Evolutionary conservation across 108 stramenopile species (phyloP).

Genomic region (Nitzschia palea): DNA sequence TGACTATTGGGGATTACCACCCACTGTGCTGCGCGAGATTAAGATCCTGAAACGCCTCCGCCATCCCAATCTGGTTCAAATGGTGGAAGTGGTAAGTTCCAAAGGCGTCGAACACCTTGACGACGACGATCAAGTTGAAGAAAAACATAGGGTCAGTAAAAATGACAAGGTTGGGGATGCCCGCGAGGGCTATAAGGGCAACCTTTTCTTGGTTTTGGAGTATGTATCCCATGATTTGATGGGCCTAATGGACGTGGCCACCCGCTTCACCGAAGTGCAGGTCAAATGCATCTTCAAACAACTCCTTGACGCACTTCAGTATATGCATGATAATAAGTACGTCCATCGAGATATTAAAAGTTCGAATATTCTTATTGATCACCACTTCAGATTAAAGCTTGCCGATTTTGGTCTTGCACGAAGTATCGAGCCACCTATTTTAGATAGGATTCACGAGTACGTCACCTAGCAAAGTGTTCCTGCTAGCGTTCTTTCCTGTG

Average conservation of each 20-base stretch:
- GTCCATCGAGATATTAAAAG: conserved; percentile 85
- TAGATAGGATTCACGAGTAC: conserved; percentile 58
- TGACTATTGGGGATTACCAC: conserved; percentile 71
- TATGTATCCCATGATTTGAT: conserved; percentile 85
- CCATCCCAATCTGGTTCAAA: conserved; percentile 72
- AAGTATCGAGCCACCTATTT: conserved; percentile 56
- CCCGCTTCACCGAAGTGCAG: conserved; percentile 69
- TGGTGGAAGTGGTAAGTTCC: conserved; percentile 84
- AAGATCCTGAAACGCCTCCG: conserved; percentile 77
- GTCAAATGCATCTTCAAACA: conserved; percentile 75
- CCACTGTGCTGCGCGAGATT: conserved; percentile 82
- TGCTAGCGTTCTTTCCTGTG: neutral
- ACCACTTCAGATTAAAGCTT: conserved; percentile 76
- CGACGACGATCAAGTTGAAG: conserved; percentile 32
- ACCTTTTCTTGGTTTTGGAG: conserved; percentile 79
- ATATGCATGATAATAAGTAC: conserved; percentile 77
- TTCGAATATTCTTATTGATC: conserved; percentile 90
- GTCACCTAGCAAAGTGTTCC: conserved; percentile 5
- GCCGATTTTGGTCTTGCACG: conserved; percentile 91
- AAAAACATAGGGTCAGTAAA: conserved; percentile 24
- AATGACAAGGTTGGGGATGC: conserved; percentile 44
- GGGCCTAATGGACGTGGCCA: conserved; percentile 78
- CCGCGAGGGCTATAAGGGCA: conserved; percentile 82
- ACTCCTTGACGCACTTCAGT: conserved; percentile 70
- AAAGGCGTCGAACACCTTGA: conserved; percentile 81